Evolutionary conservation across 768 basidiomycete genomes (phyloP).

Genomic region (Flagelloscypha sp.): DNA sequence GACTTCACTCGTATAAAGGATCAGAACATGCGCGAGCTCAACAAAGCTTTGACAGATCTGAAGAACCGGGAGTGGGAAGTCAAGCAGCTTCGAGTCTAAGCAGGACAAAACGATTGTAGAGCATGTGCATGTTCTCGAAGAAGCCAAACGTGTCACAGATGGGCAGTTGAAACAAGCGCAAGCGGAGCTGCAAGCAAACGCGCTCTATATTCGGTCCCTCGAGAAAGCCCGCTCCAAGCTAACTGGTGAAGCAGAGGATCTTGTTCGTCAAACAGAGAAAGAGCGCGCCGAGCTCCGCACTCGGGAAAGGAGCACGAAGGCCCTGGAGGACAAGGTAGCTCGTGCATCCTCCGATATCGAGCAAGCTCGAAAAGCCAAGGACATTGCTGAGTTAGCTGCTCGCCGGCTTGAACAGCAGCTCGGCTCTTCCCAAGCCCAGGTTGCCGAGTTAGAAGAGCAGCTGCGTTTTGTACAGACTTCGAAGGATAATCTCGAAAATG

Average conservation of each 20-base stretch:
- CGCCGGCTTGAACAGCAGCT: slow-evolving; percentile 57
- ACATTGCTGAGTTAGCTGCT: slow-evolving; percentile 55
- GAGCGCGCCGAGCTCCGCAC: slow-evolving; percentile 57
- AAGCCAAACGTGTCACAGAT: slow-evolving; percentile 92
- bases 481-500: slow-evolving; percentile 57
- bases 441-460: slow-evolving; percentile 47
- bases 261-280: slow-evolving; percentile 62
- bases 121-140: slow-evolving; percentile 92
- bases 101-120: slow-evolving; percentile 99
- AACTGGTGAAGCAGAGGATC: slow-evolving; percentile 76
- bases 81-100: slow-evolving; percentile 72
- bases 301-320: slow-evolving; percentile 58
- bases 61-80: slow-evolving; percentile 80
- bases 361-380: slow-evolving; percentile 56
- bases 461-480: slow-evolving; percentile 47
- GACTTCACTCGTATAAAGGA: slow-evolving; percentile 67
- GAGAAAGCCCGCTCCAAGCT: slow-evolving; percentile 74
- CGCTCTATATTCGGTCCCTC: slow-evolving; percentile 73
- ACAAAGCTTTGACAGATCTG: slow-evolving; percentile 72
- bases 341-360: slow-evolving; percentile 55
- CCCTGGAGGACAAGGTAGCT: slow-evolving; percentile 52
- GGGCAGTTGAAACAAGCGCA: slow-evolving; percentile 80
- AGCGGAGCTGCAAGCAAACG: slow-evolving; percentile 65
- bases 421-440: slow-evolving; percentile 44
- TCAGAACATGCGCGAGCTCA: slow-evolving; percentile 59